A percentile compares a stretch with the other conserved stretches of the same genome.
phyloP scores from a whole-genome alignment of 306 rosid genomes.

The Cyamopsis tetragonoloba region DNA sequence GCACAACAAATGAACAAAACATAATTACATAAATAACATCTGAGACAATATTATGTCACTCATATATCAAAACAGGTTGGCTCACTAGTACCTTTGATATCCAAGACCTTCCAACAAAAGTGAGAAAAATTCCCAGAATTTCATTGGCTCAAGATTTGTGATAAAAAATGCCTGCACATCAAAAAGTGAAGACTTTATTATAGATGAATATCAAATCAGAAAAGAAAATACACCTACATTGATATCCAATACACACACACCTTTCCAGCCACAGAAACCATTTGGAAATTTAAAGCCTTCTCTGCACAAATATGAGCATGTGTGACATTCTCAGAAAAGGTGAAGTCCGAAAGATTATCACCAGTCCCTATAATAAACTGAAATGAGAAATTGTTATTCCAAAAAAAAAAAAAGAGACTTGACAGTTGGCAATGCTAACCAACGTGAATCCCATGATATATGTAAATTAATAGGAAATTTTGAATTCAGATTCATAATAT shows the following conservation, averaged over 20 bases:
- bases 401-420: constrained; percentile 22
- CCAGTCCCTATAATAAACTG: constrained; percentile 89
- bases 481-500: constrained; percentile 13
- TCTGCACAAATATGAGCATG: constrained; percentile 91
- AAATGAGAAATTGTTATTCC: constrained; percentile 66
- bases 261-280: constrained; percentile 77
- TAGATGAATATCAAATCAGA: constrained; percentile 15
- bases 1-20: constrained; percentile 2
- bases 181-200: constrained; percentile 23
- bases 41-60: constrained; percentile 6
- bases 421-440: background rate
- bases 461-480: constrained; percentile 14
- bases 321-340: constrained; percentile 71
- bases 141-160: constrained; percentile 69
- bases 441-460: constrained; percentile 12
- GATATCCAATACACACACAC: constrained; percentile 39
- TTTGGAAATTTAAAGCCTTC: constrained; percentile 65
- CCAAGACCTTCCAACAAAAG: constrained; percentile 64
- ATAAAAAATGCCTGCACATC: constrained; percentile 78
- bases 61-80: constrained; percentile 20
- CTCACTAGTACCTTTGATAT: constrained; percentile 61
- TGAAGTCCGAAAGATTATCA: constrained; percentile 69
- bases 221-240: constrained; percentile 3
- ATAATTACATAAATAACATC: constrained; percentile 14
- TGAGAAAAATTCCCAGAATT: constrained; percentile 67